Conservation (phyloP, 1,284 basidiomycete species). For the Apiotrichum sp. region DNA sequence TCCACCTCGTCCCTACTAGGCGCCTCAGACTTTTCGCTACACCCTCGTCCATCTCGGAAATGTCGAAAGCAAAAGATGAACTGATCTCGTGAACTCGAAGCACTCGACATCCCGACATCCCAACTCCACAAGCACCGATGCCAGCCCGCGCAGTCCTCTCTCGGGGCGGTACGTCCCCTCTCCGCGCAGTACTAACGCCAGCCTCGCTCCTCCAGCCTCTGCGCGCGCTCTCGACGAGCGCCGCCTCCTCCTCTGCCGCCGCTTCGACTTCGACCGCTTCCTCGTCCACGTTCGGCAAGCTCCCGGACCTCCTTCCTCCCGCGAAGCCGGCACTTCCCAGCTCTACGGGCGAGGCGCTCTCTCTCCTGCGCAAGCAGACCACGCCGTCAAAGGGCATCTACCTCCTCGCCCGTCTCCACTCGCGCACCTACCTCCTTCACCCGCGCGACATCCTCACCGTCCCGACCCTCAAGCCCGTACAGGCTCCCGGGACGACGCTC, state of each 20-base stretch:
- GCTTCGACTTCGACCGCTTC: conserved; percentile 38
- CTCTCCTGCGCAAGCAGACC: conserved; percentile 45
- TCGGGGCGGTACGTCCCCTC: not conserved
- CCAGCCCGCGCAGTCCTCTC: conserved; percentile 18
- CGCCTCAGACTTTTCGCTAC: not conserved
- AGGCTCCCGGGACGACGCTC: conserved; percentile 71
- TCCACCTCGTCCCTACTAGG: not conserved
- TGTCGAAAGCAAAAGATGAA: not conserved
- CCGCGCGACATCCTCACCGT: conserved; percentile 87
- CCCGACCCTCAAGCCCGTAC: conserved; percentile 62
- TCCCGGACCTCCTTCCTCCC: conserved; percentile 34
- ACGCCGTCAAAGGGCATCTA: conserved; percentile 68
- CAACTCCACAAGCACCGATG: conserved; percentile 12
- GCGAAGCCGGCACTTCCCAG: conserved; percentile 22
- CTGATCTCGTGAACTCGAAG: too few relatives aligned
- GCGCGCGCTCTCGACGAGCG: conserved; percentile 18
- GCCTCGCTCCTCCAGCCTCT: conserved; percentile 8
- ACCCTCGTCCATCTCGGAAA: not conserved
- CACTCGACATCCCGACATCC: too few relatives aligned
- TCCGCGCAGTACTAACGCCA: not conserved
- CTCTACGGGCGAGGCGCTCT: conserved; percentile 36
- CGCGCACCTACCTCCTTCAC: conserved; percentile 79
- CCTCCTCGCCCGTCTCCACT: conserved; percentile 80
- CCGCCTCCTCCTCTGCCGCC: conserved; percentile 31
- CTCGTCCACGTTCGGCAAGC: conserved; percentile 16